A percentile compares a stretch with the other conserved stretches of the same genome.
phyloP scores from a whole-genome alignment of 2,329 filamentous ascomycete genomes.

The Phialocephala sp. region DNA sequence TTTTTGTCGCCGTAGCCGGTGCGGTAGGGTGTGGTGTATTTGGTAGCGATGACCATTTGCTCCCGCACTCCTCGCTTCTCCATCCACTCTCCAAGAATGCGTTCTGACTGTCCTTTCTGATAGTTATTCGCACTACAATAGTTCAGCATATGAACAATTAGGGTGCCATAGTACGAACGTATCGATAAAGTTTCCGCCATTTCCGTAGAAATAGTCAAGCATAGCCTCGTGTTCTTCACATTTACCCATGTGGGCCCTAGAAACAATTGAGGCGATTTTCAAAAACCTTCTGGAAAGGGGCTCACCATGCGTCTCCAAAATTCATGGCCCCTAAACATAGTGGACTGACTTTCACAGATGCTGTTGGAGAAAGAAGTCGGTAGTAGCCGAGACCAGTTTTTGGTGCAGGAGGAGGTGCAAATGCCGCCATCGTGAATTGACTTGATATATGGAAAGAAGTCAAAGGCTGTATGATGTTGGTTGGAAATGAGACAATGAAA shows the following conservation, averaged over 20 bases:
- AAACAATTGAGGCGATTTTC: neutral
- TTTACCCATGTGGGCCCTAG: slow-evolving; percentile 10
- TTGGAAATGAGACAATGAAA: neutral
- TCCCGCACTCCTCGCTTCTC: slow-evolving; percentile 52
- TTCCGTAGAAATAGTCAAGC: slow-evolving; percentile 58
- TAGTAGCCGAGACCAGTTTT: slow-evolving; percentile 19
- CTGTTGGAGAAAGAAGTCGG: slow-evolving; percentile 38
- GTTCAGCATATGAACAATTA: slow-evolving; percentile 43
- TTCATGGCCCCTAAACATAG: slow-evolving; percentile 44
- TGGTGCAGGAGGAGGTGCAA: slow-evolving; percentile 13
- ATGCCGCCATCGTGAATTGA: slow-evolving; percentile 9
- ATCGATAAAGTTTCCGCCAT: slow-evolving; percentile 71
- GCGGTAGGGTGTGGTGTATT: slow-evolving; percentile 44
- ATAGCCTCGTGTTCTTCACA: slow-evolving; percentile 49
- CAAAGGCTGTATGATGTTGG: neutral
- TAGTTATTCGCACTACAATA: slow-evolving; percentile 51
- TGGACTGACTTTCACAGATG: slow-evolving; percentile 40
- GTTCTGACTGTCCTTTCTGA: slow-evolving; percentile 61
- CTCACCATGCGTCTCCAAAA: slow-evolving; percentile 47
- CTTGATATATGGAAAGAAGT: neutral
- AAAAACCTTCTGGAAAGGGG: neutral
- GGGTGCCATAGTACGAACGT: slow-evolving; percentile 1
- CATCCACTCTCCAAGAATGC: slow-evolving; percentile 64
- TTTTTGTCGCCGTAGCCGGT: slow-evolving; percentile 40
- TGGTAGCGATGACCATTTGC: slow-evolving; percentile 57